phyloP scores from a whole-genome alignment of 257 asterid species.

The Lycium ferocissimum region DNA sequence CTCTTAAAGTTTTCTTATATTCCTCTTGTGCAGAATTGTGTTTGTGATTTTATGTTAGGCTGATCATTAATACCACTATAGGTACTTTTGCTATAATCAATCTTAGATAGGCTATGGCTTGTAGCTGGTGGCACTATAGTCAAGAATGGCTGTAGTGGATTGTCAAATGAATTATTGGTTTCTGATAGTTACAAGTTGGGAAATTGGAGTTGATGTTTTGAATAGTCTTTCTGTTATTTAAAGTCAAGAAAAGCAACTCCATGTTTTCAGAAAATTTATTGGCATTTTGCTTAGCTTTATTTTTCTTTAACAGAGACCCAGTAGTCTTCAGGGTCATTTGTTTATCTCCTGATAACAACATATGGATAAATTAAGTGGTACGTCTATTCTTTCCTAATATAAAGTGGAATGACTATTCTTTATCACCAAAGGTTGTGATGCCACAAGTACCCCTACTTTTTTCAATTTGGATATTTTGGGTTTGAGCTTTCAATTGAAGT shows the following conservation, averaged over 20 bases:
- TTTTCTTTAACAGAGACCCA: neutral
- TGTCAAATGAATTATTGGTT: neutral
- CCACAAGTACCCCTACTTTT: fast-evolving
- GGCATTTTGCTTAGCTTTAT: neutral
- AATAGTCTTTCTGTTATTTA: neutral
- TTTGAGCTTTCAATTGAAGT: no score
- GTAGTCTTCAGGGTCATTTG: neutral
- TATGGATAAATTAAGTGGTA: neutral
- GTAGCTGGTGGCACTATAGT: neutral
- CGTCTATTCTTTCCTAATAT: neutral
- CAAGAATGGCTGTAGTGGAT: neutral
- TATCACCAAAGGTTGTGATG: neutral
- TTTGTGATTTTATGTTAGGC: neutral
- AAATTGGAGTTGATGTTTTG: neutral
- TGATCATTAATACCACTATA: neutral
- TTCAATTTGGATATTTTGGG: neutral
- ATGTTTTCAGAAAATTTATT: neutral
- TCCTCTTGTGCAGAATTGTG: neutral
- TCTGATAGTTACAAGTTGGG: neutral
- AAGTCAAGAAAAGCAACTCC: slow-evolving; percentile 15
- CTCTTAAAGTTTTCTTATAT: neutral
- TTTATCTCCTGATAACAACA: neutral
- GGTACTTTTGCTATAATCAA: neutral
- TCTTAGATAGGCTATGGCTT: neutral
- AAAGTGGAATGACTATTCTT: neutral